Evolutionary conservation across 345 rosid genomes (phyloP), one percentile per base, ranked within the genome.

Genomic region (Sonneratia alba): DNA sequence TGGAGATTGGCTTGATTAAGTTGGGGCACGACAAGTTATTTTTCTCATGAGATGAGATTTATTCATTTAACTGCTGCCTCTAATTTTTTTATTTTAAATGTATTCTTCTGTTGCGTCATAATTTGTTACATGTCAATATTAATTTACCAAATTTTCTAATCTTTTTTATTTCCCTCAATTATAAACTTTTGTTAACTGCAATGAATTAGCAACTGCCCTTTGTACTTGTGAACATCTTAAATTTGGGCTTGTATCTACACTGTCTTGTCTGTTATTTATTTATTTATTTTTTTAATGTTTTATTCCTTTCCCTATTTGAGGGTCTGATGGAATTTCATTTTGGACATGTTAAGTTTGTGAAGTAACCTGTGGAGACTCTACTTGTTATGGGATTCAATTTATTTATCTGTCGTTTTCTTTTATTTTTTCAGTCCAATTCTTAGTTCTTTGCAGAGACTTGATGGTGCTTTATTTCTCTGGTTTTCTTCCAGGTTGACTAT

Each of bases 401-500:
- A 47, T 47, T 47, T 13, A 13, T 47, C 14, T 47, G 51, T 47
- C 2, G 3, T 47, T 9, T 47, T 47, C 51, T 47, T 47, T 47
- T 13, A 8, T 21, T 40, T 67, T 34, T 67, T 21, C 49, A 7
- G 43, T 71, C 59, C 12, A 72, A 66, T 42, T 53, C 19, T 15
- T 40, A 37, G 40, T 19, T 24, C 15, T 32, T 11, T 7, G 36
- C 3, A 3, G 36, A 10, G 15, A 24, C 36, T 61, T 47, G 63
- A 36, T 47, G 11, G 5, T 59, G 56, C 10, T 61, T 18, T 69
- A 37, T 49, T 62, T 27, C 7, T 4, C 6, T 68, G 49, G 16
- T 36, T 59, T 24, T 51, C 43, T 55, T 57, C 66, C 81, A 94
- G 97, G 91, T 87, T 22, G 76, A 82, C 74, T 88, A 85, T 77